These are phyloP conservation scores for Nicotiana knightiana DNA, from an alignment of 257 asterid genomes.

Conservation along the genomic window DNA sequence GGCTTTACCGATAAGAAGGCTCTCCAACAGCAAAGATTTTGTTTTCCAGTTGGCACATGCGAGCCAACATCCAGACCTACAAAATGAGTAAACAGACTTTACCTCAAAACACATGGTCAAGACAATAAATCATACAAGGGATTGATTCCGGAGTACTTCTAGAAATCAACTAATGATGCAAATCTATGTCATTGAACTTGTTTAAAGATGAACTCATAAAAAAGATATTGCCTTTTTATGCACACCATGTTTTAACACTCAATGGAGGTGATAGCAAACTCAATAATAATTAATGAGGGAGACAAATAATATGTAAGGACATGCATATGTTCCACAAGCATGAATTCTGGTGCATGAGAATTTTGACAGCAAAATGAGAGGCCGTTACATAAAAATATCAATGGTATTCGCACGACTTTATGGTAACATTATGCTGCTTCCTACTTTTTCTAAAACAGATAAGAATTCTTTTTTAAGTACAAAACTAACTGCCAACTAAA, in stretches of 20 bases:
- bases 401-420: not conserved
- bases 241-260: not conserved
- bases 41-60: constrained; percentile 93
- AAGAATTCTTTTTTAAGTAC: not conserved
- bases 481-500: not conserved
- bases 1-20: constrained; percentile 72
- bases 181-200: not conserved
- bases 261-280: not conserved
- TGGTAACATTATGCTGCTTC: not conserved
- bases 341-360: not conserved
- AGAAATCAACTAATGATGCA: not conserved
- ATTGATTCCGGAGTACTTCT: not conserved
- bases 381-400: not conserved
- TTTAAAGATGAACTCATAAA: not conserved
- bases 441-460: not conserved
- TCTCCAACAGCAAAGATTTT: constrained; percentile 91
- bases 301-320: not conserved
- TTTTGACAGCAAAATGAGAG: not conserved
- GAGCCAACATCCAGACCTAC: constrained; percentile 95
- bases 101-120: not conserved
- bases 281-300: not conserved
- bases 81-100: not conserved
- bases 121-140: not conserved
- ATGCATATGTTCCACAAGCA: not conserved
- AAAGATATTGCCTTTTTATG: not conserved